phyloP scores from a whole-genome alignment of 257 asterid species.

The Cordia subcordata region DNA sequence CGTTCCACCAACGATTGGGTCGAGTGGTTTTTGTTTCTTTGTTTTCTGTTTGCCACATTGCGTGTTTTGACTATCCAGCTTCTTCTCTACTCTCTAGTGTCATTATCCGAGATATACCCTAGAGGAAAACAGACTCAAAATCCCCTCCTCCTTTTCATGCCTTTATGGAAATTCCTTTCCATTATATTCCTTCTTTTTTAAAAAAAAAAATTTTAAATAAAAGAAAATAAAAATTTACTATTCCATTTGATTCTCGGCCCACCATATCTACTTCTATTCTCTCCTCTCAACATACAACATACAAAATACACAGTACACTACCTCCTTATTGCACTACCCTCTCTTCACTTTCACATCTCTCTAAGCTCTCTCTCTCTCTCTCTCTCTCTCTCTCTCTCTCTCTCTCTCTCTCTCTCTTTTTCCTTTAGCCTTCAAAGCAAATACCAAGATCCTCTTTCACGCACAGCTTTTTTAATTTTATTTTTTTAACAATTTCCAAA shows the following conservation, averaged over 20 bases:
- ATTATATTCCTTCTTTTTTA: neutral
- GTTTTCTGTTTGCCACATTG: conserved; percentile 13
- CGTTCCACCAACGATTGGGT: too few relatives aligned
- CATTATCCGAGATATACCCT: conserved; percentile 90
- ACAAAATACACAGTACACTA: neutral
- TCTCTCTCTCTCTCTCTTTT: conserved; percentile 16
- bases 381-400: conserved; percentile 2
- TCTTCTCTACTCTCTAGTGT: conserved; percentile 55
- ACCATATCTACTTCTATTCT: neutral
- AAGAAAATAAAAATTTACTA: too few relatives aligned
- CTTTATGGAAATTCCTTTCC: conserved; percentile 32
- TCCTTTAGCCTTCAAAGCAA: conserved; percentile 28
- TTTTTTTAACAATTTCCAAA: too few relatives aligned
- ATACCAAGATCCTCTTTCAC: conserved; percentile 32
- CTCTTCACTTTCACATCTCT: neutral
- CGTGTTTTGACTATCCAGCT: conserved; percentile 55
- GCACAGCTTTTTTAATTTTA: too few relatives aligned
- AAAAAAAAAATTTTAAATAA: too few relatives aligned
- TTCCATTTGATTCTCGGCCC: conserved; percentile 17
- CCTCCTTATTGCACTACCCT: neutral
- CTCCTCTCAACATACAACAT: conserved; percentile 1
- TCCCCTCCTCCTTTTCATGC: conserved; percentile 19
- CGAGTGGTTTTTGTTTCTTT: conserved; percentile 14
- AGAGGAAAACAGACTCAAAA: conserved; percentile 51
- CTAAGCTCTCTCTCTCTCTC: neutral